phyloP scores from a whole-genome alignment of 2,329 filamentous ascomycete genomes.

The Nemania sp. region DNA sequence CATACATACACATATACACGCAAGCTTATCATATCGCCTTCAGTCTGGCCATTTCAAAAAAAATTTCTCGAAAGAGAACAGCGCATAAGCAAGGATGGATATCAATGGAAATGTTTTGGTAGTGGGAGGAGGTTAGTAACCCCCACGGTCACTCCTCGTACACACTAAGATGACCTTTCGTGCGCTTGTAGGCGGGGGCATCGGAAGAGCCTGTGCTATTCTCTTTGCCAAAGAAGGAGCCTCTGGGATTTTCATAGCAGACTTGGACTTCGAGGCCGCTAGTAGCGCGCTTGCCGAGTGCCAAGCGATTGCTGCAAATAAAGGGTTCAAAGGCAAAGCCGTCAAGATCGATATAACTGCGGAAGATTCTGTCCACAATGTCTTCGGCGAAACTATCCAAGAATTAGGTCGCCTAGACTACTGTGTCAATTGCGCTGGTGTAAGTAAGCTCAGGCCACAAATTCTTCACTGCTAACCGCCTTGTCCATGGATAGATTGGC shows the following conservation, averaged over 20 bases:
- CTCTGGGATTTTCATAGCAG: not conserved
- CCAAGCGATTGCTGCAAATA: not conserved
- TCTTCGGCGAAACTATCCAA: not conserved
- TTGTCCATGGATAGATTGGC: not conserved
- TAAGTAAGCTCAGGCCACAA: not conserved
- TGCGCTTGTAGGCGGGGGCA: not conserved
- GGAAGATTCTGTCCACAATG: not conserved
- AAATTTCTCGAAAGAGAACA: no score
- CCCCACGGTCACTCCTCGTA: no score
- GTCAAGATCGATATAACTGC: slow-evolving; percentile 1
- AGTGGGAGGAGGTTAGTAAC: slow-evolving; percentile 22
- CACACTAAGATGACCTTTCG: no score
- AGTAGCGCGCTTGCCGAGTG: not conserved
- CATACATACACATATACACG: no score
- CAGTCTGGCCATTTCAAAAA: no score
- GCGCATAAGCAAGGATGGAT: not conserved
- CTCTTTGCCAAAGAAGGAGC: slow-evolving; percentile 12
- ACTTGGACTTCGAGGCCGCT: slow-evolving; percentile 4
- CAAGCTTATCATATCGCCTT: no score
- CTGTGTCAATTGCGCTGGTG: slow-evolving; percentile 25
- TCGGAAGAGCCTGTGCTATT: slow-evolving; percentile 3
- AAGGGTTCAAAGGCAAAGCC: not conserved
- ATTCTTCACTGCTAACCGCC: not conserved
- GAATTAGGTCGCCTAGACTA: slow-evolving; percentile 33
- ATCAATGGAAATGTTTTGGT: slow-evolving; percentile 17